Base-by-base conservation (phyloP, 2,329 filamentous ascomycete species). In the Trichoderma harzianum region DNA sequence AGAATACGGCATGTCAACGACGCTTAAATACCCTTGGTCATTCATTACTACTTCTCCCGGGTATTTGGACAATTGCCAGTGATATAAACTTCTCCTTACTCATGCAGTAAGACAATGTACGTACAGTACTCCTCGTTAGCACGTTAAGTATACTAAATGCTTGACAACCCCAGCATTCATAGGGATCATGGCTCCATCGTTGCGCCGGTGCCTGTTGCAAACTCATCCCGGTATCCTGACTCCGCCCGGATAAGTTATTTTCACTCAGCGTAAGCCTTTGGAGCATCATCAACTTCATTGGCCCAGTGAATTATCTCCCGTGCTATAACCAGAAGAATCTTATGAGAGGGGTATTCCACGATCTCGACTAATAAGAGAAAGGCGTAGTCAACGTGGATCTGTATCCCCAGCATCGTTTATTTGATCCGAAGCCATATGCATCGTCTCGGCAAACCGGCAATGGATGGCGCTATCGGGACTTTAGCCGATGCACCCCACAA, bases 251-350 rank as follows among this genome's bases (percentile, higher is more conserved):
- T 24, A 75, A 75, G 61, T 70, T 43, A 75, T 71, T 80, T 77
- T 3, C 77, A 72, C 72, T 74, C 7, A 76, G 70, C 7, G 75
- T 77, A 76, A 81, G 78, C 72, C 2, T 70, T 30, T 0, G 82
- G 82, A 5, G 83, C 43, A 18, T 75, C 66, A 43, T 74, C 65
- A 26, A 76, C 72, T 1, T 76, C 21, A 57, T 82, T 81, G 58
- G 82, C 76, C 82, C 81, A 83, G 51, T 76, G 77, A 71, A 82
- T 83, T 58, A 80, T 69, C 58, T 80, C 80, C 77, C 77, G 74
- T 70, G 80, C 76, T n/a, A 82, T 77, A 10, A 83, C 81, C 10
- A 82, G 77, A 3, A 3, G 80, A 79, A 34, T 76, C 79, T 12
- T 82, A 53, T 6, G 74, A 34, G 26, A 78, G 24, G 3, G 82